Conservation (phyloP, 352 stramenopile genomes). For the Phytopythium cucurbitacearum region DNA sequence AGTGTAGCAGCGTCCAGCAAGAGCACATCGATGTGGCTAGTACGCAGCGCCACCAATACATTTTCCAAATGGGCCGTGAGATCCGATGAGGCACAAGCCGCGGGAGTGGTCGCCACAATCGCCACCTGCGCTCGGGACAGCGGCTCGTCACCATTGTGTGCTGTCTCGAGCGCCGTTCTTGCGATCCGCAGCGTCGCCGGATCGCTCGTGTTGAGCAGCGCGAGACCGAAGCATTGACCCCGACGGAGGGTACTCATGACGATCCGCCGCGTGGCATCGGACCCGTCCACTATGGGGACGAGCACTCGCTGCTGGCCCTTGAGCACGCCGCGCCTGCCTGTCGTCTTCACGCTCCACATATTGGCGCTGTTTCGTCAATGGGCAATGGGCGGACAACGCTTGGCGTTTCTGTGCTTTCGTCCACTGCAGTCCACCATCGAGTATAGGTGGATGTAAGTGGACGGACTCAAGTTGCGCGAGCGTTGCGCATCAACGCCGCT, state of each 20-base stretch:
- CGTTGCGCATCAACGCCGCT: no score
- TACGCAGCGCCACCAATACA: conserved; percentile 24
- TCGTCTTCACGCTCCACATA: conserved; percentile 55
- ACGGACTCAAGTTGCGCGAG: no score
- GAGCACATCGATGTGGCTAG: conserved; percentile 37
- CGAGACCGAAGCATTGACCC: conserved; percentile 34
- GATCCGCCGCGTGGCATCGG: conserved; percentile 14
- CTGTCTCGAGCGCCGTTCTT: conserved; percentile 17
- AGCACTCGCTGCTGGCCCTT: conserved; percentile 38
- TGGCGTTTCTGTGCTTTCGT: neutral
- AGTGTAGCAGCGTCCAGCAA: conserved; percentile 28
- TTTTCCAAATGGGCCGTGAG: conserved; percentile 22
- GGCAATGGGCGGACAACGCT: conserved; percentile 6
- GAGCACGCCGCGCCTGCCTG: conserved; percentile 28
- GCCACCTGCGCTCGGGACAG: conserved; percentile 24
- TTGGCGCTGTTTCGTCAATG: neutral
- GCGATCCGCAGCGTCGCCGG: conserved; percentile 19
- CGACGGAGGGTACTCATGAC: conserved; percentile 23
- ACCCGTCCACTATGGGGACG: conserved; percentile 31
- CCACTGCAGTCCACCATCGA: neutral
- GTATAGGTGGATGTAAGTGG: conserved; percentile 3
- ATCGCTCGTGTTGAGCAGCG: conserved; percentile 29
- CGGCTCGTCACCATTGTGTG: conserved; percentile 20
- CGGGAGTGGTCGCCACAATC: conserved; percentile 19
- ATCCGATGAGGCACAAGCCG: conserved; percentile 11